Evolutionary conservation across 768 basidiomycete species (phyloP).

Genomic region (Russula sp.): DNA sequence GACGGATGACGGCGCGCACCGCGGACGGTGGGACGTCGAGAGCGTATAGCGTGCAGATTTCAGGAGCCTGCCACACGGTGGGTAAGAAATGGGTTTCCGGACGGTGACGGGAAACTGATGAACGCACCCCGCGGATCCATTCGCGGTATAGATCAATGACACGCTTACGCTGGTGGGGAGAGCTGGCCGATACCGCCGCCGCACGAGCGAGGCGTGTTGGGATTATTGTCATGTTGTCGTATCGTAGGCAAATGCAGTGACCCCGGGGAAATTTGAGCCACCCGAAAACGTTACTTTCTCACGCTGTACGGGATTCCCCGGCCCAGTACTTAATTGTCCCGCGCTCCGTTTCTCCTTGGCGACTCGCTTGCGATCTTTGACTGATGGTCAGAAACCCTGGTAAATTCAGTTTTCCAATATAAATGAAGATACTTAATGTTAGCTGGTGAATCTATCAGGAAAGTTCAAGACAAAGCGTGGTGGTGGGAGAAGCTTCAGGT

Average conservation of each 20-base stretch:
- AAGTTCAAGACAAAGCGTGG: conserved; percentile 41
- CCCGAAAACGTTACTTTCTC: not conserved
- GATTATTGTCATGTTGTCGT: conserved; percentile 64
- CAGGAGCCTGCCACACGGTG: conserved; percentile 66
- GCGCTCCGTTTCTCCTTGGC: not conserved
- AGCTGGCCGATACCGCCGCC: conserved; percentile 51
- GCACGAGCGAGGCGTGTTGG: conserved; percentile 79
- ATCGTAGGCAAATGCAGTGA: too few relatives aligned
- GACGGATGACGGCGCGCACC: conserved; percentile 76
- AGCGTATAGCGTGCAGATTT: conserved; percentile 77
- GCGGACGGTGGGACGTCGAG: conserved; percentile 72
- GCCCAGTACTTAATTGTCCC: not conserved
- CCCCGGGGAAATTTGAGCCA: too few relatives aligned
- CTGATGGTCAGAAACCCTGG: conserved; percentile 9
- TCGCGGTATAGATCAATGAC: conserved; percentile 79
- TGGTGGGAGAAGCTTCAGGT: conserved; percentile 39
- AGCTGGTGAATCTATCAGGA: conserved; percentile 24
- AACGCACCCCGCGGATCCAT: conserved; percentile 88
- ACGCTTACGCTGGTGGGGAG: conserved; percentile 59
- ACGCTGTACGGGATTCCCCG: not conserved
- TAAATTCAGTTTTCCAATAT: conserved; percentile 4
- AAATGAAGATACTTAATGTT: not conserved
- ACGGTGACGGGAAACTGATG: not conserved
- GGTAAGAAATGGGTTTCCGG: not conserved
- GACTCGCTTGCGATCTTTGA: not conserved